Evolutionary conservation across 768 basidiomycete genomes (phyloP), one percentile per base, ranked within the genome.

Genomic region (Guyanaporus albipodus): DNA sequence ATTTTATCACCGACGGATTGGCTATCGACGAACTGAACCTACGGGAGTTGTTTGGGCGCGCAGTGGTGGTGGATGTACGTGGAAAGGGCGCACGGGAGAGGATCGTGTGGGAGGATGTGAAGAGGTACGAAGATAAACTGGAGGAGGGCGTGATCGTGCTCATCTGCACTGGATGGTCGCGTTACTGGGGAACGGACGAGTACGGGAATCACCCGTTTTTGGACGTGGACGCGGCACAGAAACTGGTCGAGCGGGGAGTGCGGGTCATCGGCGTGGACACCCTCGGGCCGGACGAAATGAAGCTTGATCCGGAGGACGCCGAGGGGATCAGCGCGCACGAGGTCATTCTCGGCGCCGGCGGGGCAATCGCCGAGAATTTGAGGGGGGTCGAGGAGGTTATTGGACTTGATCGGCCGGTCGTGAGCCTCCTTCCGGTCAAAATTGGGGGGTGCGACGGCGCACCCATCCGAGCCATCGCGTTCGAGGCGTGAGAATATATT

Each of bases 351-450:
- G 79, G 79, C 23, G 70, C 69, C n/a, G 83, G 79, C 0, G 78
- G 78, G 6, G 49, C 80, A 4, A 85, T 89, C 48, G 83, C 75
- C 9, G 86, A 88, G 67, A 88, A 88, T 54, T 48, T 89, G 60
- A 76, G 71, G 6, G 77, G 78, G 46, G 53, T 87, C 48, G 74
- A 76, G 33, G 55, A 54, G 31, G 59, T 85, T 7, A 42, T 64
- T 7, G 45, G 34, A 22, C 59, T 61, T 27, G 58, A 61, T 28
- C 52, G 61, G 10, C 76, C 73, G 60, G 56, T 71, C 19, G 75
- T 83, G 26, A 79, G 75, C 38, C 54, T 86, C 38, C 55, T 82
- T 32, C 85, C 84, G 2, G 57, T 87, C 32, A 78, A 74, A 19
- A 53, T 87, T 17, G 69, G 64, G 8, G 79, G 74, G 9, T 72